Conservation (phyloP, 2,329 filamentous ascomycete genomes). For the Aspergillus fischeri region DNA sequence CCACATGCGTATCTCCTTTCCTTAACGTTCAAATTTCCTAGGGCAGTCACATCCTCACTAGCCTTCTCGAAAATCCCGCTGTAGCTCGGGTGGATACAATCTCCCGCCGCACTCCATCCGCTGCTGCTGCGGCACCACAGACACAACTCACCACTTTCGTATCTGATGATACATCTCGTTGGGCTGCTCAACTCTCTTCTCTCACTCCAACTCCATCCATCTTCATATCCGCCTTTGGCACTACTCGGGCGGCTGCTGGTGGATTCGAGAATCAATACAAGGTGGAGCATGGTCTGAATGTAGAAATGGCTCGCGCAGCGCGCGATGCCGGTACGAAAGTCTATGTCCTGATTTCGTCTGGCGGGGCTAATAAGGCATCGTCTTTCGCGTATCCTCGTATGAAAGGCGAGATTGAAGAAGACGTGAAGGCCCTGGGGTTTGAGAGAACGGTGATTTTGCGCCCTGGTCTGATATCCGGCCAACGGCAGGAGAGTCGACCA, state of each 20-base stretch:
- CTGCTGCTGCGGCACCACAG: conserved; percentile 45
- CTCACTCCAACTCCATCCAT: conserved; percentile 55
- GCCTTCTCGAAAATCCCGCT: conserved; percentile 39
- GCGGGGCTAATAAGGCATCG: conserved; percentile 49
- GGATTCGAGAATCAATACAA: conserved; percentile 75
- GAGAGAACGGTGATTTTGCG: conserved; percentile 70
- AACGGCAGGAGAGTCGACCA: conserved; percentile 58
- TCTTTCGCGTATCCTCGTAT: conserved; percentile 60
- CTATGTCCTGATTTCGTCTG: conserved; percentile 71
- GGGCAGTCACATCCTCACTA: conserved; percentile 70
- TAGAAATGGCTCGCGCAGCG: conserved; percentile 71
- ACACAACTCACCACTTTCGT: conserved; percentile 63
- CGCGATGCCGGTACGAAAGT: conserved; percentile 67
- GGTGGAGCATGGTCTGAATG: conserved; percentile 82
- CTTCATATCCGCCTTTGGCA: conserved; percentile 76
- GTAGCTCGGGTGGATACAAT: conserved; percentile 43
- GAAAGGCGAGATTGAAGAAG: conserved; percentile 85
- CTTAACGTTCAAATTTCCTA: conserved; percentile 22
- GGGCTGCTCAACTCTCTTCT: conserved; percentile 58
- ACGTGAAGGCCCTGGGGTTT: conserved; percentile 67
- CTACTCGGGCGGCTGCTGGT: conserved; percentile 71
- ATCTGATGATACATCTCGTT: conserved; percentile 64
- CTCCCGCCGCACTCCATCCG: conserved; percentile 40
- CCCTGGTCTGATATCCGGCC: conserved; percentile 72
- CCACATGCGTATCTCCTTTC: not conserved